Evolutionary conservation across 495 filamentous ascomycete species (phyloP), one percentile per base, ranked within the genome.

Genomic region (Daldinia bambusicola): DNA sequence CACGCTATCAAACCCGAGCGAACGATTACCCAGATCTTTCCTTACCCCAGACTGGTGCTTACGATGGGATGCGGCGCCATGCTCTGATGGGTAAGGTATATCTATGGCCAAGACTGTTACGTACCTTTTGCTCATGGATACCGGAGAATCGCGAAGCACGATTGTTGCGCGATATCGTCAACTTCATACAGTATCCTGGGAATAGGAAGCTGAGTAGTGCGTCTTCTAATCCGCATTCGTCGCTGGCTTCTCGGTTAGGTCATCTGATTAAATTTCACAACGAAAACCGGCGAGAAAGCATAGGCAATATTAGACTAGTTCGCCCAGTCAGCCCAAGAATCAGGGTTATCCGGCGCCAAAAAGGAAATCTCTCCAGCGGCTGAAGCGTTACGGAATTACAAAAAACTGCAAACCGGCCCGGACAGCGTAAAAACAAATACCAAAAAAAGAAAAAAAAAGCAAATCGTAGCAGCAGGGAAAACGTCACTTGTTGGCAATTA

Each of bases 11-110:
- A 31, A 61, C 48, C 57, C 62, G 57, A 66, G 58, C 34, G 26
- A 51, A 43, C 36, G 48, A 38, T 48, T 50, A 50, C 38, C 66
- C 66, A 73, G 70, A 73, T 73, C 70, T 66, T 73, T 73, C 48
- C 70, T 73, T 73, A 73, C 70, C 70, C 70, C 70, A 73, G 70
- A 73, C 70, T 73, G 70, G 70, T 73, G 70, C 70, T 73, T 73
- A 73, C 70, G 62, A 69, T 73, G 48, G 48, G 57, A 73, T 69
- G 70, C 61, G 60, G 70, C 70, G 61, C 70, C 66, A 73, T 53
- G 26, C 70, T 69, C 51, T 45, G 70, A 69, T 73, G 70, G 70
- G 70, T 73, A 62, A 73, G 70, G 70, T 73, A 73, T 73, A 69
- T 41, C 66, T 43, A 73, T 14, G 55, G 62, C 66, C 70, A 73